phyloP scores from a whole-genome alignment of 2,329 filamentous ascomycete genomes.

The Pseudogymnoascus sp. region DNA sequence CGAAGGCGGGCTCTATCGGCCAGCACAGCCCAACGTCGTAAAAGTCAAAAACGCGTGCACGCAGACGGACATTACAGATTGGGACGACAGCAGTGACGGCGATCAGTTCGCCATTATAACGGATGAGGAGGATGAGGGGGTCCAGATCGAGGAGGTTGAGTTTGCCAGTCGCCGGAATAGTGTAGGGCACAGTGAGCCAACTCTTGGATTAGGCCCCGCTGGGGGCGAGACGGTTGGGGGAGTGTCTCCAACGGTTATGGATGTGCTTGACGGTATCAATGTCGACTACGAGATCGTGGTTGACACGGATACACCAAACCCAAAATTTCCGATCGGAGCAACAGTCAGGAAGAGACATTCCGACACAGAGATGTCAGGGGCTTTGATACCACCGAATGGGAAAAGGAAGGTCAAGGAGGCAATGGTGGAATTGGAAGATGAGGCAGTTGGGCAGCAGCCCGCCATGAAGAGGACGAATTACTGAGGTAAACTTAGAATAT shows the following conservation, averaged over 20 bases:
- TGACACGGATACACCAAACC: background rate
- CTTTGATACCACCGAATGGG: background rate
- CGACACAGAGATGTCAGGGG: background rate
- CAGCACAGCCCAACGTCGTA: background rate
- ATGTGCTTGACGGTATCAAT: background rate
- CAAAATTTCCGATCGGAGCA: too few relatives aligned
- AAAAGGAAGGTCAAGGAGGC: background rate
- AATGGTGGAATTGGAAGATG: background rate
- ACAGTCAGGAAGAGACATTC: background rate
- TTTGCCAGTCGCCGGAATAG: background rate
- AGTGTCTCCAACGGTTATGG: background rate
- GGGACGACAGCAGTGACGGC: background rate
- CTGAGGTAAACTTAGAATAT: background rate
- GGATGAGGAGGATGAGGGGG: background rate
- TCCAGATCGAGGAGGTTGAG: background rate
- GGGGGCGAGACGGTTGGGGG: background rate
- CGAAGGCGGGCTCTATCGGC: background rate
- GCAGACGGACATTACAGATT: background rate
- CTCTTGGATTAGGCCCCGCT: background rate
- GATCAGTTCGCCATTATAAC: background rate
- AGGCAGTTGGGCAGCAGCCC: background rate
- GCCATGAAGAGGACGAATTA: background rate
- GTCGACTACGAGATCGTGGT: background rate
- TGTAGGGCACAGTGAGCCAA: background rate
- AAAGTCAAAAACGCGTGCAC: background rate